Percentiles rank a stretch among this genome's conserved stretches.
These are phyloP conservation scores for Ceratobasidium sp. DNA, from an alignment of 1,284 basidiomycete genomes.

Conservation along the genomic window DNA sequence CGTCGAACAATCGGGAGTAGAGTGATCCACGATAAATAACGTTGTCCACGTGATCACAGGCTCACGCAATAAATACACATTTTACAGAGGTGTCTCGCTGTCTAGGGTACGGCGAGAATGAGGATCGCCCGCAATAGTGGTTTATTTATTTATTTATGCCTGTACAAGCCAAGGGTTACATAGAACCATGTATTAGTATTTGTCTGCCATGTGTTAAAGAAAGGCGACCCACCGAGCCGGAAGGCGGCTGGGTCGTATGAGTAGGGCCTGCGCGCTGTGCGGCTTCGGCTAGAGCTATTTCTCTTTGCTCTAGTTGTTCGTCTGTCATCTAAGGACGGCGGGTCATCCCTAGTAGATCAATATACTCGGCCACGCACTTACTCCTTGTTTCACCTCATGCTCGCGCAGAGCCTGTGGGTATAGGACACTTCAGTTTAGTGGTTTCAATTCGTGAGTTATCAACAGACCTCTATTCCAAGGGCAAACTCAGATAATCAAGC, in stretches of 20 bases:
- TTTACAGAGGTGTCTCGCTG: background rate
- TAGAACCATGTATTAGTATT: background rate
- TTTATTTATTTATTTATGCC: background rate
- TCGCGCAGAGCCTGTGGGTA: conserved; percentile 21
- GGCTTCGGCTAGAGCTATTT: conserved; percentile 31
- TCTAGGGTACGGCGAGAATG: background rate
- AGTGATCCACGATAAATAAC: conserved; percentile 24
- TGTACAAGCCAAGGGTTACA: background rate
- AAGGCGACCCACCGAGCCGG: background rate
- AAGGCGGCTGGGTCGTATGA: background rate
- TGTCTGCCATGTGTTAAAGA: background rate
- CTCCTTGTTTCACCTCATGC: conserved; percentile 36
- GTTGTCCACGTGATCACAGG: background rate
- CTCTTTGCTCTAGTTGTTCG: conserved; percentile 23
- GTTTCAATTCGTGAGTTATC: background rate
- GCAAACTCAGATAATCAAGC: background rate
- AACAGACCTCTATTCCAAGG: background rate
- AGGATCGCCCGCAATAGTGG: no score
- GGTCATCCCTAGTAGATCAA: background rate
- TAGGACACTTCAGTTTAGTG: background rate
- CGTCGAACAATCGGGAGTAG: conserved; percentile 16
- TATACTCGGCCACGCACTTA: background rate
- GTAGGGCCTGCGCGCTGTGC: conserved; percentile 26
- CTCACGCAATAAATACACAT: background rate
- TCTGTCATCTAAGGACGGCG: conserved; percentile 23